These are phyloP conservation scores for Candida coquimbonensis DNA, from an alignment of 805 yeast species.

Conservation along the genomic window DNA sequence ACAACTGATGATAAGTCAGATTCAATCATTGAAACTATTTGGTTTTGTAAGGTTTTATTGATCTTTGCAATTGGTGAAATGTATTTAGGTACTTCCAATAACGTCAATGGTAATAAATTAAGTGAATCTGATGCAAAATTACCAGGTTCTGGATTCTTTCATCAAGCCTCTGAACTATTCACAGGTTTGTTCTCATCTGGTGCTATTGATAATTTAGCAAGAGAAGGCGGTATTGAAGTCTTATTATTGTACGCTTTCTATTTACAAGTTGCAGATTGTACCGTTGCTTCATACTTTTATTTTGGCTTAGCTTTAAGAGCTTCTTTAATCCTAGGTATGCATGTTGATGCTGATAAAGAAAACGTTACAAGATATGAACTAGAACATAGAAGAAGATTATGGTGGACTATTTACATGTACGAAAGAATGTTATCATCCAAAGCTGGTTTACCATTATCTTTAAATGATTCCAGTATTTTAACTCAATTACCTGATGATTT, in stretches of 20 bases:
- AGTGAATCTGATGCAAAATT: constrained; percentile 35
- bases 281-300: constrained; percentile 74
- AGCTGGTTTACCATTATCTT: constrained; percentile 71
- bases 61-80: constrained; percentile 79
- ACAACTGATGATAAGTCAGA: constrained; percentile 31
- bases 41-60: constrained; percentile 70
- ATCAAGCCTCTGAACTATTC: constrained; percentile 72
- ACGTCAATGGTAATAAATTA: constrained; percentile 38
- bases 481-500: constrained; percentile 71
- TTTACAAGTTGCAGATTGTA: constrained; percentile 78
- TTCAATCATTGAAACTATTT: constrained; percentile 64
- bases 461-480: constrained; percentile 77
- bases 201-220: constrained; percentile 69
- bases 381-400: constrained; percentile 75
- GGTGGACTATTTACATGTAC: constrained; percentile 82
- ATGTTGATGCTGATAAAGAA: constrained; percentile 74
- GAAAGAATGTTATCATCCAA: constrained; percentile 81
- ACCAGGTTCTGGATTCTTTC: constrained; percentile 76
- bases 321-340: constrained; percentile 69
- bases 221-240: constrained; percentile 77
- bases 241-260: constrained; percentile 69
- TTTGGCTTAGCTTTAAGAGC: constrained; percentile 72
- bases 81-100: constrained; percentile 72
- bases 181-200: constrained; percentile 74
- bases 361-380: constrained; percentile 59